phyloP scores from a whole-genome alignment of 2,329 filamentous ascomycete species.

The Pseudonectria buxi region DNA sequence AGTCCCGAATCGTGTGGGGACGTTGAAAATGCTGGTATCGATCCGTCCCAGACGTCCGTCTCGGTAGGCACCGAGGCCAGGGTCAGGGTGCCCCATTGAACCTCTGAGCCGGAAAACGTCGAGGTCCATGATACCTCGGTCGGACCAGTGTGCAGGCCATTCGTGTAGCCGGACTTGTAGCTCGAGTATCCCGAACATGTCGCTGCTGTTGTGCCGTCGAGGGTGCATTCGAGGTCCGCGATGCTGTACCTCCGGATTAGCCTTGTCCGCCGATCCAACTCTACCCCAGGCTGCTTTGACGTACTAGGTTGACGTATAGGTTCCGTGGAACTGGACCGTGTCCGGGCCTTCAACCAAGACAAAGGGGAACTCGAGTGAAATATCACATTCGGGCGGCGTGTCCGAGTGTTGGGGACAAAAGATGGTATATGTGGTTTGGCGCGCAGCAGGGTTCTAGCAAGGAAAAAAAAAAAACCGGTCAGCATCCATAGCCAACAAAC shows the following conservation, averaged over 20 bases:
- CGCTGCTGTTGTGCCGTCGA: conserved; percentile 36
- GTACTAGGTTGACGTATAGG: conserved; percentile 37
- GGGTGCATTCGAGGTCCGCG: conserved; percentile 36
- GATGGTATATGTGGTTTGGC: conserved; percentile 40
- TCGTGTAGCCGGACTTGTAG: conserved; percentile 31
- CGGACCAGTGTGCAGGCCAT: conserved; percentile 34
- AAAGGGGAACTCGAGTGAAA: conserved; percentile 41
- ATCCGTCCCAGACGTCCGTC: conserved; percentile 22
- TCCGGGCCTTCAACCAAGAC: conserved; percentile 38
- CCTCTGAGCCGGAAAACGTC: conserved; percentile 34
- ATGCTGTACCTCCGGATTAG: conserved; percentile 25
- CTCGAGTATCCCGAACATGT: conserved; percentile 44
- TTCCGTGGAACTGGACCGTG: conserved; percentile 38
- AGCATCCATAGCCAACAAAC: not conserved
- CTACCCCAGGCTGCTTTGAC: conserved; percentile 6
- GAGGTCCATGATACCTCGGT: conserved; percentile 39
- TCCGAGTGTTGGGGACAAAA: conserved; percentile 35
- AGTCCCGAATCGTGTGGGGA: conserved; percentile 10
- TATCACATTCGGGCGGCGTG: conserved; percentile 34
- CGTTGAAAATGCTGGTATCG: conserved; percentile 12
- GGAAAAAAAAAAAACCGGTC: not conserved
- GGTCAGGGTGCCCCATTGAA: conserved; percentile 40
- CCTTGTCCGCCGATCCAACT: too few species aligned
- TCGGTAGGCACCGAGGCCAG: conserved; percentile 31
- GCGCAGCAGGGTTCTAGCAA: conserved; percentile 30